Conservation (phyloP, 2,329 filamentous ascomycete genomes). For the Trichoderma sp. region DNA sequence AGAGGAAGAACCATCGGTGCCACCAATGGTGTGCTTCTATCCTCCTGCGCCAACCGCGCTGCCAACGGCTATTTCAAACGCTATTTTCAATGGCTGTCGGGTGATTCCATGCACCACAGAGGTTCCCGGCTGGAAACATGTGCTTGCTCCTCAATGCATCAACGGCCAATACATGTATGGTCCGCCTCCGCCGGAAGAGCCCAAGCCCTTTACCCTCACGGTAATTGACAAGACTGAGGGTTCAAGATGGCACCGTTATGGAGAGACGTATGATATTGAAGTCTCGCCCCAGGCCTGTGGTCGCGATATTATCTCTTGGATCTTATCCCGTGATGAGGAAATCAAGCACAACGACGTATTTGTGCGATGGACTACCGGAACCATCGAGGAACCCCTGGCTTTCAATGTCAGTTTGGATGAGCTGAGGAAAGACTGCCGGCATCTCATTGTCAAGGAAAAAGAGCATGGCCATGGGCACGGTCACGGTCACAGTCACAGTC, state of each 20-base stretch:
- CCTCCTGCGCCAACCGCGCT: not conserved
- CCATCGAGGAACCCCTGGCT: slow-evolving; percentile 30
- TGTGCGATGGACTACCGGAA: slow-evolving; percentile 35
- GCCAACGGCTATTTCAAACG: not conserved
- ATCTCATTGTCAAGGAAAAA: slow-evolving; percentile 32
- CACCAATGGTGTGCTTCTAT: not conserved
- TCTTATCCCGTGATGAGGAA: slow-evolving; percentile 32
- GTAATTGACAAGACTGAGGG: slow-evolving; percentile 31
- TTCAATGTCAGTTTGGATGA: slow-evolving; percentile 30
- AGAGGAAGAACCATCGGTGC: not conserved
- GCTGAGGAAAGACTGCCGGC: slow-evolving; percentile 27
- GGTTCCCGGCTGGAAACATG: not conserved
- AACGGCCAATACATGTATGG: not conserved
- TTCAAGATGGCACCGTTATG: slow-evolving; percentile 26
- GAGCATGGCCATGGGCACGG: not conserved
- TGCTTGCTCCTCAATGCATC: not conserved
- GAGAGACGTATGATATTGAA: slow-evolving; percentile 29
- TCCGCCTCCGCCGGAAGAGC: not conserved
- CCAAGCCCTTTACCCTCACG: slow-evolving; percentile 24
- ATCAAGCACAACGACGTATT: slow-evolving; percentile 30
- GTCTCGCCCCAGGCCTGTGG: slow-evolving; percentile 27
- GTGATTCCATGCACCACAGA: not conserved
- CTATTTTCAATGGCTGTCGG: not conserved
- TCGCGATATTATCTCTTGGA: slow-evolving; percentile 29
- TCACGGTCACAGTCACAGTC: not conserved